These are phyloP conservation scores for Dioscorea zingiberensis DNA, from an alignment of 106 monocot genomes.

Conservation along the genomic window DNA sequence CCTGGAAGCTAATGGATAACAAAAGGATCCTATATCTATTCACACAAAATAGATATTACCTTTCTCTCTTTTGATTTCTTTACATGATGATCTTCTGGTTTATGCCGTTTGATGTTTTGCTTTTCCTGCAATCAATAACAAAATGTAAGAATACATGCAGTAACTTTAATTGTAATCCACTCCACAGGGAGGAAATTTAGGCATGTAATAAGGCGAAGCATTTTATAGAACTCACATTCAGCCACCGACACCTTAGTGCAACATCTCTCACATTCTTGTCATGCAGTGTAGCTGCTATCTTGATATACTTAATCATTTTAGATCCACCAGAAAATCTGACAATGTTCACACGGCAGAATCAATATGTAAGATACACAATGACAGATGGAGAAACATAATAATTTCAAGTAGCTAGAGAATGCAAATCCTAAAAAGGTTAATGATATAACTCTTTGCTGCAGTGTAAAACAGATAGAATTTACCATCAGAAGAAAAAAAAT, in stretches of 20 bases:
- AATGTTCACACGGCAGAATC: background rate
- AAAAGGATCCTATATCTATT: conserved; percentile 6
- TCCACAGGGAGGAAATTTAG: too few relatives aligned
- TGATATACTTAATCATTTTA: conserved; percentile 54
- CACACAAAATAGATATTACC: conserved; percentile 30
- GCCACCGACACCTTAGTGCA: conserved; percentile 67
- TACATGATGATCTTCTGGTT: conserved; percentile 38
- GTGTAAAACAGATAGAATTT: too few relatives aligned
- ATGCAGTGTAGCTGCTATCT: conserved; percentile 52
- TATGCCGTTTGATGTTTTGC: conserved; percentile 61
- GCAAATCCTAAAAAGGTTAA: background rate
- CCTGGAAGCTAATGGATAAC: conserved; percentile 19
- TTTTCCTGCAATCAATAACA: conserved; percentile 38
- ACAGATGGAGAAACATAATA: background rate
- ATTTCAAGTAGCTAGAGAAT: background rate
- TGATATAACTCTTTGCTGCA: background rate
- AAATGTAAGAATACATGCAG: background rate
- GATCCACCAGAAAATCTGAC: conserved; percentile 44
- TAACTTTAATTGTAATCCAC: background rate
- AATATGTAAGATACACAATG: background rate
- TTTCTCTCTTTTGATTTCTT: conserved; percentile 62
- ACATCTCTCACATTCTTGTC: conserved; percentile 76
- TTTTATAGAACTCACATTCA: conserved; percentile 41
- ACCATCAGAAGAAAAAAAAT: background rate
- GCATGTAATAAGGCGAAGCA: too few relatives aligned